phyloP scores from a whole-genome alignment of 2,329 filamentous ascomycete species.

The Camptophora hylomeconis region DNA sequence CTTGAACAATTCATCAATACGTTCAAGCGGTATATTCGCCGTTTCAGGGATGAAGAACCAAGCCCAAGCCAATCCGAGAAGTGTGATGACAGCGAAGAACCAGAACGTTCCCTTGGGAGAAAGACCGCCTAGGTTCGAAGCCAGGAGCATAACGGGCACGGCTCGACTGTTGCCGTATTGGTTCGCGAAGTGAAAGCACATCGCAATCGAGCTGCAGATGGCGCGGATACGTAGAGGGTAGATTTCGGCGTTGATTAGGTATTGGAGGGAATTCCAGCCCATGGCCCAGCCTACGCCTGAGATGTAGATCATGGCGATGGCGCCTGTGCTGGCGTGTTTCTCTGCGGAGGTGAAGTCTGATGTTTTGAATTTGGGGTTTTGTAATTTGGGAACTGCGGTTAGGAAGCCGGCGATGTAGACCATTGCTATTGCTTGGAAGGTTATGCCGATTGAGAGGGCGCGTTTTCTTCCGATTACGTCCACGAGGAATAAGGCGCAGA shows the following conservation, averaged over 20 bases:
- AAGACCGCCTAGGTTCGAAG: constrained; percentile 29
- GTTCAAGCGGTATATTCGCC: constrained; percentile 41
- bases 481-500: constrained; percentile 66
- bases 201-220: constrained; percentile 28
- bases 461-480: constrained; percentile 65
- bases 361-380: constrained; percentile 21
- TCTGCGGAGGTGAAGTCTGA: constrained; percentile 11
- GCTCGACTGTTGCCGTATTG: constrained; percentile 21
- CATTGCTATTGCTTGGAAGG: constrained; percentile 37
- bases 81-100: constrained; percentile 58
- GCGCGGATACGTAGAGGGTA: constrained; percentile 32
- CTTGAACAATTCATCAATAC: constrained; percentile 59
- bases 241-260: constrained; percentile 33
- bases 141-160: constrained; percentile 37
- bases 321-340: constrained; percentile 24
- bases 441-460: constrained; percentile 35
- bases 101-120: constrained; percentile 58
- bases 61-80: constrained; percentile 56
- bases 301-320: constrained; percentile 33
- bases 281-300: constrained; percentile 34
- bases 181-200: constrained; percentile 31
- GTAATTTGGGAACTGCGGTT: constrained; percentile 15
- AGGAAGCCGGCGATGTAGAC: constrained; percentile 43
- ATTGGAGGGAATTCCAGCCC: constrained; percentile 35
- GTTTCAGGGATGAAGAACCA: constrained; percentile 64